Evolutionary conservation across 2,329 filamentous ascomycete genomes (phyloP).

Genomic region (Pezicula neosporulosa): DNA sequence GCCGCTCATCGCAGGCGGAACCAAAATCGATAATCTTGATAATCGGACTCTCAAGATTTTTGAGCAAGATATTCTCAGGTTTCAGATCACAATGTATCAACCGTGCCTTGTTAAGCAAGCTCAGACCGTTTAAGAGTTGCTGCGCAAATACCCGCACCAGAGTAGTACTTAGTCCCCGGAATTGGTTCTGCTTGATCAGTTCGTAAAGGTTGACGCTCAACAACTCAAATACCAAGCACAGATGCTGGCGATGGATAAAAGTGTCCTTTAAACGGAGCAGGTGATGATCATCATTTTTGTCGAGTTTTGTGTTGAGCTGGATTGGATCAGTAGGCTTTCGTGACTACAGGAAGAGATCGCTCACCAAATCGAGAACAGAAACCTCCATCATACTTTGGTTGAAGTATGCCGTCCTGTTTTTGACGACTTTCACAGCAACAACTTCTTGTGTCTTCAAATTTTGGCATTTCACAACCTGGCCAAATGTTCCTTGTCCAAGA

Average conservation of each 20-base stretch:
- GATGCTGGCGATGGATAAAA: slow-evolving; percentile 95
- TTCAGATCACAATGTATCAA: slow-evolving; percentile 98
- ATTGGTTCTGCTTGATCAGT: slow-evolving; percentile 99
- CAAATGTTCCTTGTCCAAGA: slow-evolving; percentile 94
- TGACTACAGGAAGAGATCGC: slow-evolving; percentile 21
- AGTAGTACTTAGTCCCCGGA: slow-evolving; percentile 93
- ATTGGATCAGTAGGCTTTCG: slow-evolving; percentile 19
- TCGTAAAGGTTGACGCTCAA: slow-evolving; percentile 98
- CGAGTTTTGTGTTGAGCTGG: slow-evolving; percentile 94
- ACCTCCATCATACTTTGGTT: slow-evolving; percentile 99
- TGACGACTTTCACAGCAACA: slow-evolving; percentile 98
- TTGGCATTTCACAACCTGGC: slow-evolving; percentile 98
- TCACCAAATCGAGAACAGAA: slow-evolving; percentile 88
- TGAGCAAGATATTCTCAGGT: slow-evolving; percentile 94
- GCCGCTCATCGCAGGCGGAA: slow-evolving; percentile 94
- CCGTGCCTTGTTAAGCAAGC: slow-evolving; percentile 90
- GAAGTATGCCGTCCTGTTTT: slow-evolving; percentile 98
- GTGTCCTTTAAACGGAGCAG: slow-evolving; percentile 92
- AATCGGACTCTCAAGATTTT: slow-evolving; percentile 97
- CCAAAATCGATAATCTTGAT: slow-evolving; percentile 99
- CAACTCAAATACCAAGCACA: slow-evolving; percentile 94
- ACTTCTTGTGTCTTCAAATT: slow-evolving; percentile 98
- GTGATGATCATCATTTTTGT: slow-evolving; percentile 99
- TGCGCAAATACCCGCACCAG: slow-evolving; percentile 96
- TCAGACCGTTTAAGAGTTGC: slow-evolving; percentile 88